Conservation (phyloP, 495 filamentous ascomycete species). For the Neurospora sp. region DNA sequence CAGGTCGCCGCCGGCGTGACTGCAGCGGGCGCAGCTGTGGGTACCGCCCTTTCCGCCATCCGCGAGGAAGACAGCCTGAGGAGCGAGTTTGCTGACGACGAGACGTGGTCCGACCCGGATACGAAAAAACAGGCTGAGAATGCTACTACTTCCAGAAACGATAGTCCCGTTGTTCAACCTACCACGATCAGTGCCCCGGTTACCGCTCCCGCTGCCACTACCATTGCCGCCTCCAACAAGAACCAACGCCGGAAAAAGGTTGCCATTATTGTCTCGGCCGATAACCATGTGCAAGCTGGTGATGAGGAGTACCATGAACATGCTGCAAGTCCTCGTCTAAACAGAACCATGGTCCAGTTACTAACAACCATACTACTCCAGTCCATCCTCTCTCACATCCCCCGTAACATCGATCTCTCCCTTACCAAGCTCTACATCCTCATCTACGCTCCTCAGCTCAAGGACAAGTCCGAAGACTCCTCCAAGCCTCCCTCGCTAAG, state of each 20-base stretch:
- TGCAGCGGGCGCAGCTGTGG: slow-evolving; percentile 71
- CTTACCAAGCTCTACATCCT: slow-evolving; percentile 69
- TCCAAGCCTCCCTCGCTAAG: slow-evolving; percentile 52
- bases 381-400: slow-evolving; percentile 86
- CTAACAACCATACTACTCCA: slow-evolving; percentile 19
- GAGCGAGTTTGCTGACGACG: slow-evolving; percentile 70
- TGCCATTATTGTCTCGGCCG: slow-evolving; percentile 75
- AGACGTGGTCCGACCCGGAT: slow-evolving; percentile 71
- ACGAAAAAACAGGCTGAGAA: slow-evolving; percentile 19
- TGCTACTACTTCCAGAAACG: neutral
- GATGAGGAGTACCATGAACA: slow-evolving; percentile 60
- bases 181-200: neutral
- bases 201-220: neutral
- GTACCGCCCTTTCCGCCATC: slow-evolving; percentile 72
- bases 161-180: neutral
- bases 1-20: slow-evolving; percentile 69
- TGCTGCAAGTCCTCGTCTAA: slow-evolving; percentile 50
- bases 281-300: slow-evolving; percentile 45
- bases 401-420: slow-evolving; percentile 56
- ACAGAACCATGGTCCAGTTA: neutral
- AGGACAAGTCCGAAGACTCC: slow-evolving; percentile 43
- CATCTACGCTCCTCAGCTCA: slow-evolving; percentile 75
- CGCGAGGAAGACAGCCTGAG: slow-evolving; percentile 60
- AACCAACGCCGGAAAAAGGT: slow-evolving; percentile 59
- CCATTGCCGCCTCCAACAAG: neutral